A percentile compares a stretch with the other conserved stretches of the same genome.
Conservation (phyloP, 2,329 filamentous ascomycete genomes). For the Claviceps spartinae region DNA sequence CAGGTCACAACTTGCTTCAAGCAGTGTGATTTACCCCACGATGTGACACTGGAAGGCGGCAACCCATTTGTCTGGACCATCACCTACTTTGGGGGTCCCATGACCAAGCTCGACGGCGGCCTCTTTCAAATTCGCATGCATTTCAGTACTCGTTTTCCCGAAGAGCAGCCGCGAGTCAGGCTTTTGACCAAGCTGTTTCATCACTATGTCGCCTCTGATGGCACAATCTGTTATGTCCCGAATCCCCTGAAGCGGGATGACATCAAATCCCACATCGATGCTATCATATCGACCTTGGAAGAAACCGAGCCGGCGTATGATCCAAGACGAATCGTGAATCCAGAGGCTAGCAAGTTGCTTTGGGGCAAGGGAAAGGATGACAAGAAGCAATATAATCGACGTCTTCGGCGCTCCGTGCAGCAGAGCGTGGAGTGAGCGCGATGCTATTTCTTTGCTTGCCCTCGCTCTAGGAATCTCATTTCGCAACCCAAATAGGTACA, state of each 20-base stretch:
- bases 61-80: slow-evolving; percentile 86
- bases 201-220: slow-evolving; percentile 67
- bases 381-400: slow-evolving; percentile 72
- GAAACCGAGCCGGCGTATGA: slow-evolving; percentile 83
- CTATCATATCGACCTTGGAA: slow-evolving; percentile 69
- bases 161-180: slow-evolving; percentile 72
- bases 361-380: slow-evolving; percentile 65
- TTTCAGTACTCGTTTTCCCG: slow-evolving; percentile 75
- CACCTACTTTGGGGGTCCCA: slow-evolving; percentile 81
- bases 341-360: slow-evolving; percentile 71
- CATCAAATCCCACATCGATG: slow-evolving; percentile 69
- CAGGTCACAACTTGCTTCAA: slow-evolving; percentile 69
- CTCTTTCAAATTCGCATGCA: slow-evolving; percentile 69
- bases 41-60: slow-evolving; percentile 59
- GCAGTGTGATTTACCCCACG: slow-evolving; percentile 55
- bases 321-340: slow-evolving; percentile 74
- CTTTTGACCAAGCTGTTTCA: slow-evolving; percentile 79
- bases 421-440: slow-evolving; percentile 46
- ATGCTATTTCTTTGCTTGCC: background rate
- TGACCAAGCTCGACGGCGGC: slow-evolving; percentile 87
- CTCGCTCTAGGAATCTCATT: background rate
- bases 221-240: slow-evolving; percentile 71
- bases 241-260: slow-evolving; percentile 52
- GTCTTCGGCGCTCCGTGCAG: slow-evolving; percentile 65
- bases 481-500: slow-evolving; percentile 15